Evolutionary conservation across 805 yeast species (phyloP).

Genomic region (Phaffomyces thermotolerans): DNA sequence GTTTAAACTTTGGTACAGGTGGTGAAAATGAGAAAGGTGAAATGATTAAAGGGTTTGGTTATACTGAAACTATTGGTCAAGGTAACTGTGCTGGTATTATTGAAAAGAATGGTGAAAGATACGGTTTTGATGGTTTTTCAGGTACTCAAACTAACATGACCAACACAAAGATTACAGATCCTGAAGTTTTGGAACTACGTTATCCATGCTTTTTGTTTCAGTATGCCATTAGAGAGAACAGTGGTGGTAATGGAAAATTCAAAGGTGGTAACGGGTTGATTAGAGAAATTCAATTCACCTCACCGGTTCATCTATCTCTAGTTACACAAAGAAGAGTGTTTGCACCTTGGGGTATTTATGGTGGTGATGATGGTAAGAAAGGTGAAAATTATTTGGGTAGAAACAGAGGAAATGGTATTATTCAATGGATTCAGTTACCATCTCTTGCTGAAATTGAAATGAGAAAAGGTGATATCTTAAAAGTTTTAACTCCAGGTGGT

Average conservation of each 20-base stretch:
- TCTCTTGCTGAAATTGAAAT: conserved; percentile 29
- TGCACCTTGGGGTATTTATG: conserved; percentile 48
- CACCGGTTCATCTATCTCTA: conserved; percentile 35
- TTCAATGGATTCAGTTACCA: conserved; percentile 29
- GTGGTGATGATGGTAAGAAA: conserved; percentile 45
- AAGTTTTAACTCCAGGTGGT: conserved; percentile 37
- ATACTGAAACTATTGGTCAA: conserved; percentile 49
- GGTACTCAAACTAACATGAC: conserved; percentile 51
- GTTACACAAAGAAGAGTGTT: conserved; percentile 45
- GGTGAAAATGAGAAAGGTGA: conserved; percentile 32
- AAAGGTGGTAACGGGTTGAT: conserved; percentile 47
- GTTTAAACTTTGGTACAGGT: conserved; percentile 49
- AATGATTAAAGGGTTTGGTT: conserved; percentile 42
- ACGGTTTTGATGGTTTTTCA: conserved; percentile 43
- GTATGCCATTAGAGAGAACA: conserved; percentile 35
- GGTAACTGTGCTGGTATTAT: conserved; percentile 46
- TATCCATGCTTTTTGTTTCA: conserved; percentile 44
- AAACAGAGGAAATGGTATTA: conserved; percentile 25
- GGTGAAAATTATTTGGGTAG: conserved; percentile 36
- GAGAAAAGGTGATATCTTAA: conserved; percentile 32
- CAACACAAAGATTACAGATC: conserved; percentile 48
- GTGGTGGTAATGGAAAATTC: conserved; percentile 43
- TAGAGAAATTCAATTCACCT: conserved; percentile 40
- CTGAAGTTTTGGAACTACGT: conserved; percentile 45
- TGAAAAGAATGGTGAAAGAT: conserved; percentile 68